Percentiles rank a stretch among this genome's conserved stretches.
Conservation (phyloP, 345 rosid genomes). For the Mallotus nudiflorus region DNA sequence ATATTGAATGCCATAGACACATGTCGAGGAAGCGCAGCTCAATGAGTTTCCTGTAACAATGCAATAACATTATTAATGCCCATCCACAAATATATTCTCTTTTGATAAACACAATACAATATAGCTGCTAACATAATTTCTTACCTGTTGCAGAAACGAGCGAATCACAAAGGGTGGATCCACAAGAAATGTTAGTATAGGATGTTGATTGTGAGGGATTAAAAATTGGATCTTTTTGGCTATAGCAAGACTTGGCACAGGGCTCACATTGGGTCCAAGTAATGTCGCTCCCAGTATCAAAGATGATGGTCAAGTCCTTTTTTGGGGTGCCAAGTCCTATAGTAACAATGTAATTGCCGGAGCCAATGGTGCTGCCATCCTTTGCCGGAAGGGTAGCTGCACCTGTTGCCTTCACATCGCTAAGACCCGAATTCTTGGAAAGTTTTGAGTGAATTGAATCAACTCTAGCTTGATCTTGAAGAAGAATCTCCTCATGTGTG, state of each 20-base stretch:
- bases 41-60: constrained; percentile 47
- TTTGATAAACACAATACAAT: neutral
- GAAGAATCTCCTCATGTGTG: constrained; percentile 48
- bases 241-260: constrained; percentile 23
- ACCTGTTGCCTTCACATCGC: constrained; percentile 27
- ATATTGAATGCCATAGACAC: constrained; percentile 76
- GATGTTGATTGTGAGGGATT: constrained; percentile 39
- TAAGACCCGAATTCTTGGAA: constrained; percentile 9
- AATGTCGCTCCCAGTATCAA: constrained; percentile 35
- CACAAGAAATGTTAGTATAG: constrained; percentile 59
- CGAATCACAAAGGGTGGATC: constrained; percentile 41
- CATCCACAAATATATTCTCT: neutral
- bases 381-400: constrained; percentile 52
- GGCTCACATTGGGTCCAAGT: constrained; percentile 40
- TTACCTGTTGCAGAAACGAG: constrained; percentile 59
- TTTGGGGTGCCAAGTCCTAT: constrained; percentile 32
- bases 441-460: constrained; percentile 54
- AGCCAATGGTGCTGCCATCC: constrained; percentile 47
- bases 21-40: constrained; percentile 50
- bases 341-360: constrained; percentile 29
- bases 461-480: constrained; percentile 60
- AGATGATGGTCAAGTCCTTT: constrained; percentile 20
- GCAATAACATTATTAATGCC: too few relatives aligned
- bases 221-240: constrained; percentile 25
- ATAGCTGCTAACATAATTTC: too few relatives aligned